Base-by-base conservation (phyloP, 257 asterid genomes). In the Nicotiana tabacum region DNA sequence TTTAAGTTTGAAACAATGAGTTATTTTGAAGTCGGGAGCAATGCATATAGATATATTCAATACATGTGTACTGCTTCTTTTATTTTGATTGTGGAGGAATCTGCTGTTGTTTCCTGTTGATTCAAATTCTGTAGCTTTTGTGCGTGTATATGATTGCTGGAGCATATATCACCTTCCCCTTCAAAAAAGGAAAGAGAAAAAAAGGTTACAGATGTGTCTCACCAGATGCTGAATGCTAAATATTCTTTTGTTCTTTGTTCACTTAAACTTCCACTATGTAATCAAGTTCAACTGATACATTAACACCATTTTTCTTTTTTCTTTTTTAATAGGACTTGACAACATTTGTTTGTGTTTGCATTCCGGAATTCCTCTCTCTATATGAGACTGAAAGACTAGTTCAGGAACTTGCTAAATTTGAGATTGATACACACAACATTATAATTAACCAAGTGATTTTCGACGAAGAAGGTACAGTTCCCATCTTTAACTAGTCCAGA, bases 311-410 rank as follows among this genome's bases (percentile, higher is more conserved):
- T 65, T 76, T 1, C 61, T 48, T 66, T 3, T 82, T 33, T 43
- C 30, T 32, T 69, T 86, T 87, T 77, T 62, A 77, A 83, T 92
- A 95, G 99, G 99, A 95, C 84, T 77, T 95, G 88, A 95, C 98
- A 17, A 96, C 99, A 21, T 96, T 96, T 78, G 87, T 93, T 82
- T 96, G 98, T 67, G 99, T 96, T 66, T 93, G 98, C 91, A 96
- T 96, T 84, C 99, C 98, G 5, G 99, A 96, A 82, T 96, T 96
- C 90, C 98, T 96, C 77, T 96, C 99, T 11, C 89, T 96, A 32
- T 96, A 96, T 62, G 99, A 96, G 89, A 96, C 98, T 17, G 99
- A 96, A 88, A 88, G 99, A 30, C 94, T 96, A 12, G 98, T 96
- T 83, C 98, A 96, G 86, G 99, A 96, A 82, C 98, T 96, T 58